Evolutionary conservation across 352 stramenopile genomes (phyloP), one percentile per base, ranked within the genome.

Genomic region (Pythium phragmiticola): DNA sequence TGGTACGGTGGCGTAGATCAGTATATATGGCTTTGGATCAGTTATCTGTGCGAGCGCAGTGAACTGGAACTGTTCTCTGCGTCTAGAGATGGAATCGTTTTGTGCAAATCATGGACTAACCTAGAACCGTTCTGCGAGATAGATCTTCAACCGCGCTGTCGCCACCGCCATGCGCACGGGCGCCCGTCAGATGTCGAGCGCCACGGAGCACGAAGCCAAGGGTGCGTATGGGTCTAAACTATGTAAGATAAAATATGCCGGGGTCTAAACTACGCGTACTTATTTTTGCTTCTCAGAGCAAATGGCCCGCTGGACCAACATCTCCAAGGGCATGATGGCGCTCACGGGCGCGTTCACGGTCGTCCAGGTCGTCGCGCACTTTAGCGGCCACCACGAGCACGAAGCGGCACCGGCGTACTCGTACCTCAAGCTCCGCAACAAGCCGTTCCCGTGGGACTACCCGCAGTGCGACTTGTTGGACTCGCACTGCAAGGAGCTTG

Each of bases 401-500:
- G 71, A 92, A 42, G 74, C 89, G 57, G 70, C 63, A 28, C 79
- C 80, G 4, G 76, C 75, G 51, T 95, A 79, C 74, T 73, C 84
- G 41, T 92, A 95, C 81, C 83, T 93, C 68, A 95, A 92, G 76
- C 77, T 95, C 58, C 86, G 86, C 73, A 95, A 74, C 71, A 95
- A 95, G 76, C 86, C 86, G 26, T 95, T 86, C 75, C 86, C 86
- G 63, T 95, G 86, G 86, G 62, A 85, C 39, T 84, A 86, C 60
- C 80, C 86, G 60, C 60, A 83, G 76, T 95, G 86, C 75, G 85
- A 95, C 79, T 69, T 90, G 42, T 62, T 95, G 54, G 86, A 95
- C 76, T 64, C 33, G 21, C 65, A 90, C 66, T 95, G 86, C 79
- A 88, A 87, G 60, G 75, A 76, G 49, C 74, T 80, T 46, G 82